These are phyloP conservation scores for Smittium culicis DNA, from an alignment of 371 early-diverging fungal genomes.

Conservation along the genomic window DNA sequence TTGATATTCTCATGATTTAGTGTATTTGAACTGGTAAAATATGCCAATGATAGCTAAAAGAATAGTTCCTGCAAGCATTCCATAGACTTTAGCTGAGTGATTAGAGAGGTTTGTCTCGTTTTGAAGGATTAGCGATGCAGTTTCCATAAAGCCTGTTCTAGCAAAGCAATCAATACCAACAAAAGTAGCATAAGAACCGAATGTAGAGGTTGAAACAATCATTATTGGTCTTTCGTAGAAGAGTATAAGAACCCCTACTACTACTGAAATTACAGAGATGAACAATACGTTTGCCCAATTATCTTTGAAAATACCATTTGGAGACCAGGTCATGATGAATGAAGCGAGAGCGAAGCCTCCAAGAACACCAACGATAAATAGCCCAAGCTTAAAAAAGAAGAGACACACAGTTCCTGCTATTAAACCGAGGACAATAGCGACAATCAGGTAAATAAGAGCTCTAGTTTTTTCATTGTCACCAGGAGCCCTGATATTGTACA, in stretches of 20 bases:
- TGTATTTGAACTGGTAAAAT: background rate
- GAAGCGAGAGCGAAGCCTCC: slow-evolving; percentile 47
- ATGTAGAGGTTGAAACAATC: slow-evolving; percentile 44
- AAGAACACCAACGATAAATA: slow-evolving; percentile 38
- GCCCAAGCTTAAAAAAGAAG: slow-evolving; percentile 25
- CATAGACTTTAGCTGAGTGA: background rate
- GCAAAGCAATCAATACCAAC: slow-evolving; percentile 61
- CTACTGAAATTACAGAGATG: slow-evolving; percentile 38
- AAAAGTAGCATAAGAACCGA: slow-evolving; percentile 53
- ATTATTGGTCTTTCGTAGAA: slow-evolving; percentile 39
- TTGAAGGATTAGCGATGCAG: slow-evolving; percentile 2
- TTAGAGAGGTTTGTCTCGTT: background rate
- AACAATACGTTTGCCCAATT: slow-evolving; percentile 38
- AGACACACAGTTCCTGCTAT: slow-evolving; percentile 41
- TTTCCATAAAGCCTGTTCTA: slow-evolving; percentile 47
- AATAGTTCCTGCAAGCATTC: background rate
- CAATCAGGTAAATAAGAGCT: slow-evolving; percentile 36
- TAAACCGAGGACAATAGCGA: slow-evolving; percentile 39
- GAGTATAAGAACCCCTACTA: slow-evolving; percentile 39
- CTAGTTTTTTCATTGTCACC: slow-evolving; percentile 23
- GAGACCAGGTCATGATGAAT: slow-evolving; percentile 41
- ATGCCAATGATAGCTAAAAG: background rate
- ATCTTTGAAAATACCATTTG: background rate
- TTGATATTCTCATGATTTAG: no score
- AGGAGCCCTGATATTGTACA: slow-evolving; percentile 28